Conservation (phyloP, 768 basidiomycete genomes). For the Macrocybe gigantea region DNA sequence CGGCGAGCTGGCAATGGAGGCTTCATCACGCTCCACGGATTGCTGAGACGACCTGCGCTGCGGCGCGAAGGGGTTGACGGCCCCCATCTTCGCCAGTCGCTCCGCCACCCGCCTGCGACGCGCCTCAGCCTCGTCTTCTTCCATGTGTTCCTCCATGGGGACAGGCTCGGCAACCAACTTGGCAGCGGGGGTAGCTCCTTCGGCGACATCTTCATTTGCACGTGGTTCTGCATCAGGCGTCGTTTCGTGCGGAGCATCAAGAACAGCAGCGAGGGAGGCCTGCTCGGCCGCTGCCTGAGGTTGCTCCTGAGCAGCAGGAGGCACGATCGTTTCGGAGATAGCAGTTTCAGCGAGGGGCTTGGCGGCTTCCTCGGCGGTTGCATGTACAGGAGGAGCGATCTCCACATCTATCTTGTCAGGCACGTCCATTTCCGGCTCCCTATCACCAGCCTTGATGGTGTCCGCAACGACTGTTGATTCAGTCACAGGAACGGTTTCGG, state of each 20-base stretch:
- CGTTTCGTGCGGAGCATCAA: constrained; percentile 1
- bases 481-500: constrained; percentile 13
- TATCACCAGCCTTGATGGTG: constrained; percentile 3
- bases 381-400: background rate
- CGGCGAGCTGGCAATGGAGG: constrained; percentile 1
- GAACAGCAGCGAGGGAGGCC: background rate
- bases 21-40: constrained; percentile 10
- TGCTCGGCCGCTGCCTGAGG: background rate
- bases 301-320: background rate
- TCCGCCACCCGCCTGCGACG: constrained; percentile 56
- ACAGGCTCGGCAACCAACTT: constrained; percentile 10
- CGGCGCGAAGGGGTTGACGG: constrained; percentile 48
- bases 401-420: constrained; percentile 1
- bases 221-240: background rate
- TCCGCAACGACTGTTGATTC: constrained; percentile 4
- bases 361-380: background rate
- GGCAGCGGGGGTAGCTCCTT: constrained; percentile 1
- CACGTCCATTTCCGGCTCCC: constrained; percentile 13
- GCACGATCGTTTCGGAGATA: background rate
- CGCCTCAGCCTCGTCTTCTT: constrained; percentile 47
- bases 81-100: constrained; percentile 62
- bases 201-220: constrained; percentile 2
- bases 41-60: constrained; percentile 9
- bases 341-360: background rate
- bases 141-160: constrained; percentile 39